Evolutionary conservation across 495 filamentous ascomycete species (phyloP).

Genomic region (Penicillium cinerascens): DNA sequence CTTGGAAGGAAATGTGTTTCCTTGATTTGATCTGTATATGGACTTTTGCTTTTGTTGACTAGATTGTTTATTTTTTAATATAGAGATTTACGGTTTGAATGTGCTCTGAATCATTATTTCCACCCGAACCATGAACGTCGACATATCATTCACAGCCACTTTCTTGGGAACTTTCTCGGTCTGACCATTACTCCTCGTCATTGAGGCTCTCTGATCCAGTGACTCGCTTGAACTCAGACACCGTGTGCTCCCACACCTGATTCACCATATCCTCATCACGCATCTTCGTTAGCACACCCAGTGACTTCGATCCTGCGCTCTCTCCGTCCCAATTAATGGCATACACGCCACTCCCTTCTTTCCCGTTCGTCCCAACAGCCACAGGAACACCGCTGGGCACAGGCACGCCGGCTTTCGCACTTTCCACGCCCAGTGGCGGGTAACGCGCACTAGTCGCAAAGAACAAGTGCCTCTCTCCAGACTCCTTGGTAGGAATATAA

Average conservation of each 20-base stretch:
- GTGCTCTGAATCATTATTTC: background rate
- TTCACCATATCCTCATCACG: slow-evolving; percentile 39
- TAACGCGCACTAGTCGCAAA: slow-evolving; percentile 50
- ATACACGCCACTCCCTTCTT: slow-evolving; percentile 51
- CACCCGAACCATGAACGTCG: too few relatives aligned
- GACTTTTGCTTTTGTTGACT: too few relatives aligned
- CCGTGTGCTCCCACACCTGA: slow-evolving; percentile 50
- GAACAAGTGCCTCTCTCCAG: slow-evolving; percentile 54
- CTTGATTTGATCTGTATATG: too few relatives aligned
- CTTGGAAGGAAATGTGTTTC: too few relatives aligned
- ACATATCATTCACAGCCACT: too few relatives aligned
- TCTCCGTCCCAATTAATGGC: slow-evolving; percentile 43
- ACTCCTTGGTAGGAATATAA: slow-evolving; percentile 36
- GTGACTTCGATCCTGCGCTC: slow-evolving; percentile 27
- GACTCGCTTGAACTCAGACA: slow-evolving; percentile 38
- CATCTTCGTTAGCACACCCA: slow-evolving; percentile 32
- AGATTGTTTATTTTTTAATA: background rate
- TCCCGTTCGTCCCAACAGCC: slow-evolving; percentile 40
- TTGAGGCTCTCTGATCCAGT: background rate
- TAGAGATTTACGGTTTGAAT: background rate
- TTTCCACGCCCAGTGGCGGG: slow-evolving; percentile 27
- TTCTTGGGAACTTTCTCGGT: too few relatives aligned
- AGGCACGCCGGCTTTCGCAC: slow-evolving; percentile 26
- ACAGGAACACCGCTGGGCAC: slow-evolving; percentile 23
- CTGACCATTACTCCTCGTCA: background rate